phyloP scores from a whole-genome alignment of 1,139 yeast genomes.

The Candida smagusa region DNA sequence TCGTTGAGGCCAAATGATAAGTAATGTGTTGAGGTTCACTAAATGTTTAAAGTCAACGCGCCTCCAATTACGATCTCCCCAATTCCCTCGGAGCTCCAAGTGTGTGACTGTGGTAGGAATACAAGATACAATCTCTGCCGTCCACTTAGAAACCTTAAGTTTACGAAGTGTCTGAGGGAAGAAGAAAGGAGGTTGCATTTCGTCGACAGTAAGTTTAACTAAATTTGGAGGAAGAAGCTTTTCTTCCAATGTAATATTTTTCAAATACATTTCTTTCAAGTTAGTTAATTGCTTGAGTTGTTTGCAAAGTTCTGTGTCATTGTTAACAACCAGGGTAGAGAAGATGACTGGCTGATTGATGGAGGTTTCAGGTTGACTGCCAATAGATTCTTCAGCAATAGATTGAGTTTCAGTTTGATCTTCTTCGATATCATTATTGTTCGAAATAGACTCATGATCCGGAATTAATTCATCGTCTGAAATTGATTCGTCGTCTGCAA shows the following conservation, averaged over 20 bases:
- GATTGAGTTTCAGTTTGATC: too few relatives aligned
- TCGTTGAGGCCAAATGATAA: background rate
- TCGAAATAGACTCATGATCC: too few relatives aligned
- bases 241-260: background rate
- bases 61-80: too few relatives aligned
- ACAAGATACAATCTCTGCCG: background rate
- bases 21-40: background rate
- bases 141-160: background rate
- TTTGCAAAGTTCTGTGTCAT: background rate
- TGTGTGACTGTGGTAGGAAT: background rate
- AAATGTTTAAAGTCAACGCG: background rate
- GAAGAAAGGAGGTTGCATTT: background rate
- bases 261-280: too few relatives aligned
- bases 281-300: background rate
- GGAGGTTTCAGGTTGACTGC: background rate
- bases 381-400: too few relatives aligned
- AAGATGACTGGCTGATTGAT: too few relatives aligned
- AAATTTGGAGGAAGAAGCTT: background rate
- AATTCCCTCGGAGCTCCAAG: background rate
- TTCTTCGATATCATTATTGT: too few relatives aligned
- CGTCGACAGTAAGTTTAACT: background rate
- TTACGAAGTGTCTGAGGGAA: background rate
- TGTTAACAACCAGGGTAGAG: background rate
- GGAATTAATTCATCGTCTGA: too few relatives aligned
- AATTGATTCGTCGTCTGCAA: too few relatives aligned